Evolutionary conservation across 768 basidiomycete species (phyloP), one percentile per base, ranked within the genome.

Genomic region (Pleurotus giganteus): DNA sequence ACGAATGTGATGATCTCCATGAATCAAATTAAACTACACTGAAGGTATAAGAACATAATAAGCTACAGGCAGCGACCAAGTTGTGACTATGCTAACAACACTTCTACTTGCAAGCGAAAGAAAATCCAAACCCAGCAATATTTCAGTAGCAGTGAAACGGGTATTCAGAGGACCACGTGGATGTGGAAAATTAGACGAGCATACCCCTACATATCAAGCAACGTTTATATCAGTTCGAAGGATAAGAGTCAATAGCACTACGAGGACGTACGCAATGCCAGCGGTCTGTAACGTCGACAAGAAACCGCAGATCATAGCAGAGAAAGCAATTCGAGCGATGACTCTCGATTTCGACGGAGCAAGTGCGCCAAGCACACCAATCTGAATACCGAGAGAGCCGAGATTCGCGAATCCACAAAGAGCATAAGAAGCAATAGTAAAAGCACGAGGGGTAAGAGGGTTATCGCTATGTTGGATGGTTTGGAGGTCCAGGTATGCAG

Each of bases 391-490:
- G 23, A 94, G 74, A 5, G 90, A 90, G 53, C 88, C 84, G 42
- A 92, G 74, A 67, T 95, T 95, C 56, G 91, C 91, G 64, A 96
- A 96, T 8, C 94, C 94, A 69, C 92, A 94, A 13, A 95, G 84
- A 13, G 88, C 86, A 67, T 94, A 96, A 29, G 88, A 85, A 12
- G 88, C 84, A 61, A 95, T 94, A 50, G 86, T 88, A 71, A 77
- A 93, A 19, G 85, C 89, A 54, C 89, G 90, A 27, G 70, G 75
- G 19, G 85, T 84, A 47, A 94, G 79, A 2, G 88, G 81, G 47
- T 76, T 70, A 7, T 58, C 57, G n/a, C 68, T 65, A 9, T 60
- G 52, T 73, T 74, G 74, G 39, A 85, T 71, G 1, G 71, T 69
- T 57, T 84, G 76, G 50, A 91, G 76, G 28, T 77, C 76, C 49